phyloP scores from a whole-genome alignment of 371 early-diverging fungal species.

The Mucor circinelloides region DNA sequence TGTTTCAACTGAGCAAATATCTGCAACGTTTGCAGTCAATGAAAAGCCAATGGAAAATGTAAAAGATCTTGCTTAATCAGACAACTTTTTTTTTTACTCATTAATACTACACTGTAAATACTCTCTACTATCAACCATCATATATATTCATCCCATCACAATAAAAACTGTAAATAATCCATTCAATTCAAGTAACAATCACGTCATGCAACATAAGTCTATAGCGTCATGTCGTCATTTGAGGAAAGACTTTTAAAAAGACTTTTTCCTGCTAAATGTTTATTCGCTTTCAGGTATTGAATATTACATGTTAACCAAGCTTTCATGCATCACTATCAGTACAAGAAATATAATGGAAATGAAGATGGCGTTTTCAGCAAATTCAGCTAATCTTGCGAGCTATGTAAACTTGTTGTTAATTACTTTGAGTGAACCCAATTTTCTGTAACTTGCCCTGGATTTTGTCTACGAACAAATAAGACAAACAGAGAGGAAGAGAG shows the following conservation, averaged over 20 bases:
- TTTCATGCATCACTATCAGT: background rate
- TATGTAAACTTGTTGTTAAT: no score
- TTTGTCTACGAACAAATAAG: background rate
- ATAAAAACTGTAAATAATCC: background rate
- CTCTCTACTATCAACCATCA: background rate
- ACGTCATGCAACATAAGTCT: no score
- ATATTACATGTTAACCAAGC: background rate
- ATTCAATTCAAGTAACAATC: background rate
- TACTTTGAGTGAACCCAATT: no score
- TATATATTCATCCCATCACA: background rate
- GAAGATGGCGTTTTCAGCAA: background rate
- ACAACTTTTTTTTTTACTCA: background rate
- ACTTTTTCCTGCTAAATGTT: background rate
- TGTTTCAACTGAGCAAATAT: background rate
- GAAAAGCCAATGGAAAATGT: background rate
- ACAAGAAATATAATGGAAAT: background rate
- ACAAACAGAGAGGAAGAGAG: no score
- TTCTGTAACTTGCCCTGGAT: no score
- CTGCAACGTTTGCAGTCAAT: background rate
- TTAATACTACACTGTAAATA: background rate
- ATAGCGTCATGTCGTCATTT: no score
- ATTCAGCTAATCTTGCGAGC: no score
- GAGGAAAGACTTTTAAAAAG: no score
- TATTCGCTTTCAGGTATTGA: background rate
- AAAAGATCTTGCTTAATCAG: background rate